Percentiles rank a stretch among this genome's conserved stretches.
phyloP scores from a whole-genome alignment of 495 filamentous ascomycete genomes.

The Aspergillus cavernicola region DNA sequence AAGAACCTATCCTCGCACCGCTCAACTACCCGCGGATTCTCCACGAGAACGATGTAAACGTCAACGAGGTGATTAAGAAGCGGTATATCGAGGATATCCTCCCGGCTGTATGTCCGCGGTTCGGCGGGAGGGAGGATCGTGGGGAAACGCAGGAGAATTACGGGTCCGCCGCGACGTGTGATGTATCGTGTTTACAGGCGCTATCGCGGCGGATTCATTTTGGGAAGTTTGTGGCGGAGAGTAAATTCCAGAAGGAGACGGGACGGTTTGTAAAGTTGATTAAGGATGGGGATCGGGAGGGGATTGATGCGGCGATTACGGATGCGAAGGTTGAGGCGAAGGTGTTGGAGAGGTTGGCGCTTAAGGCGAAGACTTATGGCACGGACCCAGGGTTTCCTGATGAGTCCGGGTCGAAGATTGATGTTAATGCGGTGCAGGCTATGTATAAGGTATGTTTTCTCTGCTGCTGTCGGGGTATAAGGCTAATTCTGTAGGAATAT shows the following conservation, averaged over 20 bases:
- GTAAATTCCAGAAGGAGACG: conserved; percentile 87
- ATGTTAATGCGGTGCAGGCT: conserved; percentile 84
- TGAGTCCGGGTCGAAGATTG: conserved; percentile 66
- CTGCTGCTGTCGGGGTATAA: neutral
- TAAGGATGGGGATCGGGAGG: conserved; percentile 68
- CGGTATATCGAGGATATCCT: conserved; percentile 82
- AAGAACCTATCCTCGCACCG: conserved; percentile 79
- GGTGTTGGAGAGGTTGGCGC: conserved; percentile 78
- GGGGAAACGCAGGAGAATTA: conserved; percentile 93
- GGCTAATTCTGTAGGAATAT: conserved; percentile 57
- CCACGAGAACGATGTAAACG: conserved; percentile 87
- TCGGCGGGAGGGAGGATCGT: conserved; percentile 63
- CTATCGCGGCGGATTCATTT: conserved; percentile 92
- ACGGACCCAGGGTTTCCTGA: conserved; percentile 73
- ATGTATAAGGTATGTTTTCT: conserved; percentile 73
- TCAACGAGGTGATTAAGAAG: conserved; percentile 81
- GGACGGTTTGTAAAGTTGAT: conserved; percentile 80
- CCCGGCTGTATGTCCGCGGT: conserved; percentile 71
- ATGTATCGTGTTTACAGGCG: conserved; percentile 88
- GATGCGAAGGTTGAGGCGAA: conserved; percentile 84
- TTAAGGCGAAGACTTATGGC: conserved; percentile 95
- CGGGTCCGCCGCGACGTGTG: conserved; percentile 85
- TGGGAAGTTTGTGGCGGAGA: conserved; percentile 97
- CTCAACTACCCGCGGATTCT: conserved; percentile 87
- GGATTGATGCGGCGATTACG: conserved; percentile 87